These are phyloP conservation scores for Nowakowskiella sp. DNA, from an alignment of 192 early-diverging fungal species.

Conservation along the genomic window DNA sequence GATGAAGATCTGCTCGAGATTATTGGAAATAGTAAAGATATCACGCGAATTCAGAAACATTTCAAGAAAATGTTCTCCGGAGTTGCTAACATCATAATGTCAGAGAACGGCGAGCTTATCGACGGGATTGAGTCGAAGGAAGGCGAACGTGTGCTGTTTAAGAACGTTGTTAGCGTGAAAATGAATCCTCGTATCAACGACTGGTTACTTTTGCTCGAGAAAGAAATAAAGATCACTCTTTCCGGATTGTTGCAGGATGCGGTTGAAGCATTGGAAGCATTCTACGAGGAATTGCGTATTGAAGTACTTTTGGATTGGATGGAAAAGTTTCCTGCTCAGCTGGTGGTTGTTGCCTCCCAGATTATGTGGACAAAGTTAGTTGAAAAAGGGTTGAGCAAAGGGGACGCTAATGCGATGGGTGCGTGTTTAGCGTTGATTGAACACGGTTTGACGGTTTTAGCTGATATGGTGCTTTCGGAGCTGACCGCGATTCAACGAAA, in stretches of 20 bases:
- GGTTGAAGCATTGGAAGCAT: slow-evolving; percentile 54
- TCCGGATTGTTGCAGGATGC: slow-evolving; percentile 68
- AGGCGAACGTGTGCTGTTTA: slow-evolving; percentile 82
- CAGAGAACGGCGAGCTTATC: slow-evolving; percentile 68
- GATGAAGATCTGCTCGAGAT: slow-evolving; percentile 99
- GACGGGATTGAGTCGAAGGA: slow-evolving; percentile 84
- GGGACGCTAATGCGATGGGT: no score
- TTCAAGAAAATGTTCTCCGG: slow-evolving; percentile 99
- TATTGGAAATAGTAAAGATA: slow-evolving; percentile 95
- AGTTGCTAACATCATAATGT: slow-evolving; percentile 71
- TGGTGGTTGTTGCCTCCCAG: slow-evolving; percentile 87
- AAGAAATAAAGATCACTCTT: slow-evolving; percentile 86
- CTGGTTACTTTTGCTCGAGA: slow-evolving; percentile 90
- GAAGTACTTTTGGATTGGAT: slow-evolving; percentile 73
- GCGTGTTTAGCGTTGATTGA: slow-evolving; percentile 56
- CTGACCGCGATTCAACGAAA: slow-evolving; percentile 71
- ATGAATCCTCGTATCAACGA: slow-evolving; percentile 92
- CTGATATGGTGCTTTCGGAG: slow-evolving; percentile 87
- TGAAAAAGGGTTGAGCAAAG: slow-evolving; percentile 65
- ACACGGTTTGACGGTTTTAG: slow-evolving; percentile 72
- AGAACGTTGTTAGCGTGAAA: slow-evolving; percentile 63
- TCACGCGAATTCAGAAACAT: slow-evolving; percentile 93
- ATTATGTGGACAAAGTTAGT: slow-evolving; percentile 82
- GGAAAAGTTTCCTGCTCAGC: slow-evolving; percentile 81
- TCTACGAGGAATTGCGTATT: slow-evolving; percentile 37